Percentiles rank a stretch among this genome's conserved stretches.
phyloP scores from a whole-genome alignment of 2,329 filamentous ascomycete genomes.

The Aspergillus phoenicis region DNA sequence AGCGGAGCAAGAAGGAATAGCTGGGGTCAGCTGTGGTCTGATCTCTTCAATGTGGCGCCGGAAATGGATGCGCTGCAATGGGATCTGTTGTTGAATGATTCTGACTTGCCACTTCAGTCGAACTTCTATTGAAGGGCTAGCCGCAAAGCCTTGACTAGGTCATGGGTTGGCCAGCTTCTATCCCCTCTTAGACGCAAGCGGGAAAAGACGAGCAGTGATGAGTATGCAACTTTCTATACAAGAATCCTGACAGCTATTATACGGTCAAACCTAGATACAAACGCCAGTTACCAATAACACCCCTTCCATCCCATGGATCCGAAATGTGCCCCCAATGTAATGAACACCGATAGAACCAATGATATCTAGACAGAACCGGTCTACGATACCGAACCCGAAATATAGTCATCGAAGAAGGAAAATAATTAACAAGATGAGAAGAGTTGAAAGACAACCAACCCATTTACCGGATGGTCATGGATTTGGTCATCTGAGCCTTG shows the following conservation, averaged over 20 bases:
- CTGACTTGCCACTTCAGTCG: background rate
- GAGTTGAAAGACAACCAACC: slow-evolving; percentile 9
- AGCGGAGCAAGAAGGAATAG: background rate
- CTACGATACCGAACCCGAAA: slow-evolving; percentile 3
- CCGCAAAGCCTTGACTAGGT: background rate
- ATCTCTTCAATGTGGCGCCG: slow-evolving; percentile 3
- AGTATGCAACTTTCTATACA: slow-evolving; percentile 10
- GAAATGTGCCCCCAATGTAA: slow-evolving; percentile 1
- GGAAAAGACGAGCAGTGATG: background rate
- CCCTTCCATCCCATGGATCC: slow-evolving; percentile 5
- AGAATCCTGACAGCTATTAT: slow-evolving; percentile 12
- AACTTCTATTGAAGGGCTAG: background rate
- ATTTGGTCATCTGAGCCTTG: slow-evolving; percentile 87
- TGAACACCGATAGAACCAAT: slow-evolving; percentile 4
- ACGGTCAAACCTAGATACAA: slow-evolving; percentile 19
- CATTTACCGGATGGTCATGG: slow-evolving; percentile 84
- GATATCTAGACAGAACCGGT: slow-evolving; percentile 7
- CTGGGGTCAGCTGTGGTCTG: slow-evolving; percentile 9
- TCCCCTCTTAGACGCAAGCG: background rate
- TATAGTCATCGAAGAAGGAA: slow-evolving; percentile 8
- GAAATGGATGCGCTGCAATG: slow-evolving; percentile 4
- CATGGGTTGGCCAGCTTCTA: background rate
- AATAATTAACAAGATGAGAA: slow-evolving; percentile 10
- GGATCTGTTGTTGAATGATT: slow-evolving; percentile 7
- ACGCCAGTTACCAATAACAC: slow-evolving; percentile 5